A percentile compares a stretch with the other conserved stretches of the same genome.
These are phyloP conservation scores for Hura crepitans DNA, from an alignment of 441 rosid species.

Conservation along the genomic window DNA sequence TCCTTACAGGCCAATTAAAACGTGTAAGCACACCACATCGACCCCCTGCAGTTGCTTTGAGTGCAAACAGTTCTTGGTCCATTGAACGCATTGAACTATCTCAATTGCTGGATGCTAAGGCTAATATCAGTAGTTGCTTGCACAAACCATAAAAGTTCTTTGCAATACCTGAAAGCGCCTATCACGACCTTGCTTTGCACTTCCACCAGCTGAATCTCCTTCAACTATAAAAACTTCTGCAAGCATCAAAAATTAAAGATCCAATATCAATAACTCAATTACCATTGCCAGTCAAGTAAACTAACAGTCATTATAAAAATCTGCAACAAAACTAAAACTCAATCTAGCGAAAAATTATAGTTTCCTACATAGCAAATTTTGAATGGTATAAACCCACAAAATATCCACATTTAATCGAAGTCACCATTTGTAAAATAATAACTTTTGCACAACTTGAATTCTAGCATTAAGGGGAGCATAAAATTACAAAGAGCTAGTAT, in stretches of 20 bases:
- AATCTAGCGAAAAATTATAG: neutral
- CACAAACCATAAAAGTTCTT: neutral
- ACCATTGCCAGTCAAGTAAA: slow-evolving; percentile 6
- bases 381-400: neutral
- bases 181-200: slow-evolving; percentile 99
- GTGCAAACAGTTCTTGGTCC: neutral
- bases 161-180: slow-evolving; percentile 83
- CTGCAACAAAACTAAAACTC: slow-evolving; percentile 5
- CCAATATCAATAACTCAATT: neutral
- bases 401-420: neutral
- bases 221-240: slow-evolving; percentile 94
- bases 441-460: neutral
- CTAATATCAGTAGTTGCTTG: slow-evolving; percentile 9
- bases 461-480: neutral
- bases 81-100: neutral
- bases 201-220: slow-evolving; percentile 99
- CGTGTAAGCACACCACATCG: neutral
- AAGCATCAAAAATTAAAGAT: slow-evolving; percentile 17
- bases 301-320: neutral
- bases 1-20: neutral
- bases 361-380: neutral
- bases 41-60: neutral
- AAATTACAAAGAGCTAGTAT: neutral
- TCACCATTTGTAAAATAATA: neutral
- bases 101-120: neutral